Conservation (phyloP, 495 filamentous ascomycete genomes). For the Penicillium maclennaniae region DNA sequence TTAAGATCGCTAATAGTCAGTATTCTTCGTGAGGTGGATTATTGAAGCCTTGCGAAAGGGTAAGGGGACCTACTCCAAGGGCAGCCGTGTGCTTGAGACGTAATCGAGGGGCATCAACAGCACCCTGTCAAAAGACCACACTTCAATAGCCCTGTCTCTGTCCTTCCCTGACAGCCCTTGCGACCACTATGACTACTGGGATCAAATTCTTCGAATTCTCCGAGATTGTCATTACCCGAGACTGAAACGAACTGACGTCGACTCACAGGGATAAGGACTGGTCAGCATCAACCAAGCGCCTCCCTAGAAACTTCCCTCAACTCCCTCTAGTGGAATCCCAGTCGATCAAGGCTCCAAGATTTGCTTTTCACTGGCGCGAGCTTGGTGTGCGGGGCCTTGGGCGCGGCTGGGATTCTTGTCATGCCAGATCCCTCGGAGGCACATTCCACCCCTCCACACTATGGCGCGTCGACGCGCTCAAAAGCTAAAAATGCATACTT, state of each 20-base stretch:
- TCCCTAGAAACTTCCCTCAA: conserved; percentile 4
- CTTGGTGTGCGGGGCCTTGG: conserved; percentile 2
- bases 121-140: not conserved
- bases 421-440: conserved; percentile 24
- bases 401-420: conserved; percentile 25
- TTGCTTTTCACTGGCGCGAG: not conserved
- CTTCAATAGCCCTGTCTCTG: not conserved
- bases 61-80: not conserved
- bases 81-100: not conserved
- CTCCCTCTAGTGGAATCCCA: conserved; percentile 18
- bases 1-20: not conserved
- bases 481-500: conserved; percentile 8
- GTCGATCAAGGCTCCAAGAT: conserved; percentile 7
- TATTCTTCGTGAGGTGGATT: not conserved
- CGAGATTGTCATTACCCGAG: conserved; percentile 13
- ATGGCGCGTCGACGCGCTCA: conserved; percentile 31
- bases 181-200: not conserved
- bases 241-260: conserved; percentile 17
- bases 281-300: conserved; percentile 1
- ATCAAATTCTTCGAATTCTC: conserved; percentile 7
- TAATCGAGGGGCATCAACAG: conserved; percentile 22
- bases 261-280: conserved; percentile 18
- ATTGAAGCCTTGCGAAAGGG: not conserved
- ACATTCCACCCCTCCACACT: conserved; percentile 34
- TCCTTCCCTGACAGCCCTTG: conserved; percentile 2